Percentiles rank a stretch among this genome's conserved stretches.
These are phyloP conservation scores for Asterophora parasitica DNA, from an alignment of 768 basidiomycete genomes.

Conservation along the genomic window DNA sequence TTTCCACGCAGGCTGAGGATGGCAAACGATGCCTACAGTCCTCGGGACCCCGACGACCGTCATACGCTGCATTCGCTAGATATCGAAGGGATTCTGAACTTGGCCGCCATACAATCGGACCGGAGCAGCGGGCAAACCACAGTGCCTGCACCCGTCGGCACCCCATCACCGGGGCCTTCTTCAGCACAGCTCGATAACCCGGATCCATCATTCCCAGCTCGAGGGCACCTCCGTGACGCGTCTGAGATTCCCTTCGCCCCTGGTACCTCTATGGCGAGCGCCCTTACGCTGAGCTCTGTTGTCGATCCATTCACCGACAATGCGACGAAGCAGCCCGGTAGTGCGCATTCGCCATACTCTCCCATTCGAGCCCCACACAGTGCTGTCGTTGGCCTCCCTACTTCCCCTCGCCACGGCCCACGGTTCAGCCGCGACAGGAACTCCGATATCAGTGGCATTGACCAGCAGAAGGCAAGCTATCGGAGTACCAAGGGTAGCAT, in stretches of 20 bases:
- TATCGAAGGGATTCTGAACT: conserved; percentile 51
- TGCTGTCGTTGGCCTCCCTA: conserved; percentile 16
- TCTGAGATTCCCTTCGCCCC: conserved; percentile 28
- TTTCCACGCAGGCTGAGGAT: conserved; percentile 6
- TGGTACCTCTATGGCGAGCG: conserved; percentile 18
- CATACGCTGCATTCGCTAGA: conserved; percentile 36
- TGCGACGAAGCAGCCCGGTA: not conserved
- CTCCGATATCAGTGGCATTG: not conserved
- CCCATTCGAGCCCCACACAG: conserved; percentile 8
- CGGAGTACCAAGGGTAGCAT: conserved; percentile 13
- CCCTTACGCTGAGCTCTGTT: conserved; percentile 24
- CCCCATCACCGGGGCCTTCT: conserved; percentile 13
- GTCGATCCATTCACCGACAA: conserved; percentile 18
- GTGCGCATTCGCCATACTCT: conserved; percentile 13
- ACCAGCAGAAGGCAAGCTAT: conserved; percentile 10
- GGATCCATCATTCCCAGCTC: conserved; percentile 9
- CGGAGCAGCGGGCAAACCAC: conserved; percentile 22
- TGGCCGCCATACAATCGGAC: conserved; percentile 37
- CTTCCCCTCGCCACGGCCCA: conserved; percentile 17
- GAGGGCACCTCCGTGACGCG: conserved; percentile 24
- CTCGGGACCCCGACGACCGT: conserved; percentile 11
- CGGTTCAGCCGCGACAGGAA: conserved; percentile 1
- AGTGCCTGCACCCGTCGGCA: conserved; percentile 15
- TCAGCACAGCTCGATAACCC: conserved; percentile 1
- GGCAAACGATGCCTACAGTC: not conserved